Base-by-base conservation (phyloP, 2,329 filamentous ascomycete genomes). In the Scytalidium sp. region DNA sequence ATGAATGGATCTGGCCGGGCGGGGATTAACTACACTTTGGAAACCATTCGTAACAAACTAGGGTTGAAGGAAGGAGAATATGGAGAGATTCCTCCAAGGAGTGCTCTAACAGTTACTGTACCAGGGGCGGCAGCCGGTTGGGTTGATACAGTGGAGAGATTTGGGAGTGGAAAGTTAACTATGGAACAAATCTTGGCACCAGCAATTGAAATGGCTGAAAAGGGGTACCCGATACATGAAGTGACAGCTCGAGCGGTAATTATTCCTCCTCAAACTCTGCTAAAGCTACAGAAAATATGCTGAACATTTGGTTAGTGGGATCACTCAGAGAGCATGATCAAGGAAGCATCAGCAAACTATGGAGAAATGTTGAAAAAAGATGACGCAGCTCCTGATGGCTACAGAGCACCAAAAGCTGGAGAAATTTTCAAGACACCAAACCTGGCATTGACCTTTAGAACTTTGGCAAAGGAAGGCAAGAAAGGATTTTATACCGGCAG, bases 1-100 rank as follows among this genome's bases (percentile, higher is more conserved):
- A 74, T 97, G 68, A 99, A 99, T 68, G 94, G 92, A 19, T 97
- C 92, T 1, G 94, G 94, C n/a, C 84, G 94, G 22, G 83, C 90
- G 3, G 84, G 88, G 3, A 76, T 71, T 46, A 83, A 85, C 32
- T 83, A 74, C 55, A 88, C 84, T 0, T 75, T 95, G 1, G 85
- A 90, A 47, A 77, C 75, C 25, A 78, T 96, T 48, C 81, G 88
- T 20, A 76, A 78, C 50, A 84, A 87, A 55, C 75, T 97, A 20
- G 83, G 81, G 0, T 61, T 94, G 13, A 73, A 77, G 2, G 77
- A 81, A 7, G 82, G 78, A 11, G 70, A 80, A 36, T 58, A 64
- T 0, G 76, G 73, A 1, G 72, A 73, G 41, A 92, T 97, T 25
- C 91, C 92, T 15, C 82, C 87, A 72, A 70, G 72, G 27, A 93